Conservation (phyloP, 2,329 filamentous ascomycete genomes). For the Beauveria sp. region DNA sequence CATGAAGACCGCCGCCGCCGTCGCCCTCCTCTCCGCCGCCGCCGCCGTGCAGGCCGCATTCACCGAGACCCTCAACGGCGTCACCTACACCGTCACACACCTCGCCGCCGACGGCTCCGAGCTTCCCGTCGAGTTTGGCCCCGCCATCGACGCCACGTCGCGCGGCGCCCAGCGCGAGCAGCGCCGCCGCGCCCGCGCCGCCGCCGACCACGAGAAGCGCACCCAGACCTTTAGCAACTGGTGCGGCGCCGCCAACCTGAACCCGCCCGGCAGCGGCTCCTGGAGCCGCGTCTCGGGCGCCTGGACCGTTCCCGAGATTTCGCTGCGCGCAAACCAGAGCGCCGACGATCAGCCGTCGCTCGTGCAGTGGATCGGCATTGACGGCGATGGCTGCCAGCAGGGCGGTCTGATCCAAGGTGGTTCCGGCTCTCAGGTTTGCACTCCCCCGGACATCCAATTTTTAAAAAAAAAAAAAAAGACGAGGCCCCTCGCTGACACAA, state of each 20-base stretch:
- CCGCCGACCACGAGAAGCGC: conserved; percentile 23
- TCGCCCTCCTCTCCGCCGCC: not conserved
- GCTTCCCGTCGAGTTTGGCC: conserved; percentile 5
- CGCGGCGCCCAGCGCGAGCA: conserved; percentile 16
- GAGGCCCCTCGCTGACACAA: not conserved
- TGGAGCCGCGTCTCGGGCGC: not conserved
- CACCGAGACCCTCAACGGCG: conserved; percentile 2
- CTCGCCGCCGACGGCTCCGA: conserved; percentile 2
- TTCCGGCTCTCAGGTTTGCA: not conserved
- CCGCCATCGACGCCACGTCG: not conserved
- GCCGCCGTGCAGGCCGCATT: not conserved
- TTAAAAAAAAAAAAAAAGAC: not conserved
- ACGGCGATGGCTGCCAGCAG: conserved; percentile 1
- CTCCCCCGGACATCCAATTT: not conserved
- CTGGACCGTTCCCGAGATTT: not conserved
- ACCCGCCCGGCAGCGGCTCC: not conserved
- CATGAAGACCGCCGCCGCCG: not conserved
- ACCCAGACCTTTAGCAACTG: not conserved
- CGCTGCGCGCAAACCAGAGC: not conserved
- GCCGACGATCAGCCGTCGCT: not conserved
- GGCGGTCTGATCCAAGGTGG: conserved; percentile 1
- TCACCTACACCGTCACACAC: conserved; percentile 7
- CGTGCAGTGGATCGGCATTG: conserved; percentile 3
- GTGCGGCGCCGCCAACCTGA: conserved; percentile 5
- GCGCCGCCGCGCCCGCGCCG: conserved; percentile 21